Base-by-base conservation (phyloP, 2,329 filamentous ascomycete genomes). In the Xylariaceae sp. region DNA sequence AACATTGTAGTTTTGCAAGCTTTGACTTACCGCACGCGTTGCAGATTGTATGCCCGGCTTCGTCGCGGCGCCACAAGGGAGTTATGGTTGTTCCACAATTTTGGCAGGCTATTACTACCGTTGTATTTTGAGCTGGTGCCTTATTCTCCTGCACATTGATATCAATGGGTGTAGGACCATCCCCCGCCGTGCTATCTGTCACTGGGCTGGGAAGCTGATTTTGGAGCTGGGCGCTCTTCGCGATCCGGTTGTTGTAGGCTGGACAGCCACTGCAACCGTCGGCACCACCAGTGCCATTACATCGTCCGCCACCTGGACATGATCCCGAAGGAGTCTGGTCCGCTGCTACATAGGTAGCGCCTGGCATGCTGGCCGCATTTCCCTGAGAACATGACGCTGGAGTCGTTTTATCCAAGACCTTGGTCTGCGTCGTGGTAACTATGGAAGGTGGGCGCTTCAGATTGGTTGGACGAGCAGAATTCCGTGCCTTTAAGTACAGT, bases 41-140 rank as follows among this genome's bases (percentile, higher is more conserved):
- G 79, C 95, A 99, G 63, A 99, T 99, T 4, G 94, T 96, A 76
- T 97, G 93, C 1, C 95, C 95, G 66, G 88, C 88, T 74, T 96
- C 94, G 71, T 98, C 95, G 68, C 95, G 85, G 70, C 95, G 85
- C 95, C 95, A 99, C 12, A 99, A 80, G 12, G 95, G 95, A 37
- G 95, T 99, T 53, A 98, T 94, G 0, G 95, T 98, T 11, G 95
- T 99, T 26, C 89, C 91, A 73, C 95, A 99, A 69, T 99, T 99
- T 72, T 98, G 93, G 67, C 95, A 99, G 11, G 95, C 93, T 63
- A 96, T 92, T 19, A 96, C 86, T 21, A 91, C 85, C 17, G 84
- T 84, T 3, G 84, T 81, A 61, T 82, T 79, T 54, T 76, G 73
- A 46, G 64, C 71, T 63, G 76, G 71, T 11, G 60, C 55, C 64